Base-by-base conservation (phyloP, 805 yeast genomes). In the Candida verbasci region DNA sequence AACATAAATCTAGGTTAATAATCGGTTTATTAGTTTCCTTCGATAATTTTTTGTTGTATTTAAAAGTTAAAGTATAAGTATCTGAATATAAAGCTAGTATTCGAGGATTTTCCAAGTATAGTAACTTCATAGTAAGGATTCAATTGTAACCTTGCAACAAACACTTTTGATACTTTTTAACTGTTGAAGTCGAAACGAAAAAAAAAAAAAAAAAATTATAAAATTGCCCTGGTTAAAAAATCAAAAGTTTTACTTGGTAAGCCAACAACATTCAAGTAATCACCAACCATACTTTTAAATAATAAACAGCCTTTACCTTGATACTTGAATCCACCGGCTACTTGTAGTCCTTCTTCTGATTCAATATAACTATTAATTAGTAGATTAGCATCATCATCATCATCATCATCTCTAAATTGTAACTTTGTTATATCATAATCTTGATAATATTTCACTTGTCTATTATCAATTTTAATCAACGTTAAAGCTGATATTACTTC, bases 291-390 rank as follows among this genome's bases (percentile, higher is more conserved):
- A 11, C 61, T 58, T 15, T 67, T 58, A 45, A 93, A 76, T 44
- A 91, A 60, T 24, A 80, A 51, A 1, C 83, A 78, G 2, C 94
- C 93, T 8, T 56, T 53, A 0, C 81, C 85, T 58, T 91, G 97
- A 41, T 83, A 80, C 48, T 79, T 80, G 62, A 86, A 89, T 1
- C 98, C 98, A 5, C 97, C 98, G 2, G 97, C 96, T 1, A 86
- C 97, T 32, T 72, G 72, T 6, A 68, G 38, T 1, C 93, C 97
- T 54, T 91, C 97, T 16, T 72, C 81, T 2, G 80, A 62, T 2
- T 69, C 70, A 9, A 84, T 82, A 55, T 91, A 91, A n/a, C n/a
- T n/a, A n/a, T n/a, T n/a, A n/a, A n/a, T n/a, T n/a, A n/a, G n/a
- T n/a, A n/a, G n/a, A n/a, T n/a, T n/a, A 11, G 68, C 62, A 17